Evolutionary conservation across 176 grass and related monocot genomes (phyloP).

Genomic region (Avena atlantica): DNA sequence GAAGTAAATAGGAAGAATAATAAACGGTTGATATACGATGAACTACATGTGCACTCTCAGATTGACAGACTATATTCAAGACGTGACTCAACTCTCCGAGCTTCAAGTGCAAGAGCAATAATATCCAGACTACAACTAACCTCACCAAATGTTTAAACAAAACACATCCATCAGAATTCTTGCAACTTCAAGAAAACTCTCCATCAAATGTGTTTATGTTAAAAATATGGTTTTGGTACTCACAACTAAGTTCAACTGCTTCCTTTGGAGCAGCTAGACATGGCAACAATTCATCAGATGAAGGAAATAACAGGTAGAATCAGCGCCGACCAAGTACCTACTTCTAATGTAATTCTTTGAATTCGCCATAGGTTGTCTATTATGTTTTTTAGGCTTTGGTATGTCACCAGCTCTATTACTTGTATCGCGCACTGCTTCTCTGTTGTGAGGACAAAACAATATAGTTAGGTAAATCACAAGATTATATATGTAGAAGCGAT

Average conservation of each 20-base stretch:
- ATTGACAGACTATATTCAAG: background rate
- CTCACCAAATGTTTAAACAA: background rate
- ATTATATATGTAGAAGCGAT: background rate
- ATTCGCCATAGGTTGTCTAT: constrained; percentile 35
- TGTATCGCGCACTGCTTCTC: constrained; percentile 81
- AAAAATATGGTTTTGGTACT: constrained; percentile 26
- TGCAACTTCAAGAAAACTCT: too few species aligned
- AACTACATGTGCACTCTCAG: constrained; percentile 42
- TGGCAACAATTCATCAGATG: constrained; percentile 40
- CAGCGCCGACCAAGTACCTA: constrained; percentile 49
- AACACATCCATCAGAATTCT: too few species aligned
- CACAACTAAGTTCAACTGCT: constrained; percentile 36
- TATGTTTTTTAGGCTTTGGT: constrained; percentile 68
- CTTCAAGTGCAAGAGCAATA: constrained; percentile 16
- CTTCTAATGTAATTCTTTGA: constrained; percentile 60
- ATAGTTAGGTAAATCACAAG: constrained; percentile 13
- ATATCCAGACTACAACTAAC: constrained; percentile 40
- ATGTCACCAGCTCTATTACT: constrained; percentile 76
- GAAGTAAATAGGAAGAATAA: constrained; percentile 48
- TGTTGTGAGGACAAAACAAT: constrained; percentile 33
- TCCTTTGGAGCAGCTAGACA: constrained; percentile 28
- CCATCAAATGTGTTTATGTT: constrained; percentile 28
- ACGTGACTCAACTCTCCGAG: constrained; percentile 39
- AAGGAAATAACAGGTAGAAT: constrained; percentile 18
- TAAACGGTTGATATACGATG: constrained; percentile 44